These are phyloP conservation scores for Aspergillus mulundensis DNA, from an alignment of 495 filamentous ascomycete species.

Conservation along the genomic window DNA sequence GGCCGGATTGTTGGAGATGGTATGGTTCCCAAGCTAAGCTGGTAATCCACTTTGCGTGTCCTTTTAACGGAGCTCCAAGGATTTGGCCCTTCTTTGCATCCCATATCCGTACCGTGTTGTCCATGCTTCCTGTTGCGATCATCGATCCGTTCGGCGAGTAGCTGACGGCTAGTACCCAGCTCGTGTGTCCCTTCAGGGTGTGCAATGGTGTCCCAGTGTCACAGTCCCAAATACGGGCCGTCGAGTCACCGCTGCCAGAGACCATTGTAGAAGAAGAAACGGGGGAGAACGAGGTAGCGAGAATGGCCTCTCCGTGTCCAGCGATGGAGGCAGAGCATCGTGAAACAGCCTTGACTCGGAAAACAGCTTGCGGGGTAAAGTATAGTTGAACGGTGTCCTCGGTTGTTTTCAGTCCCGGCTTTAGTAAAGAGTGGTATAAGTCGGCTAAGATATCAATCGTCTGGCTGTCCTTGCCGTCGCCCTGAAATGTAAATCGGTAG, in stretches of 20 bases:
- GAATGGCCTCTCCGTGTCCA: constrained; percentile 89
- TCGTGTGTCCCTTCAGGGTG: constrained; percentile 88
- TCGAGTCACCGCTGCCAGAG: constrained; percentile 86
- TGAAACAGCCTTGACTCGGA: constrained; percentile 87
- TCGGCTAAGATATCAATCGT: constrained; percentile 61
- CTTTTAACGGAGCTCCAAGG: constrained; percentile 73
- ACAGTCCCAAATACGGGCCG: constrained; percentile 92
- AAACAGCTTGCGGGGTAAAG: constrained; percentile 89
- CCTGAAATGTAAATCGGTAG: constrained; percentile 77
- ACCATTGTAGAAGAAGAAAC: constrained; percentile 74
- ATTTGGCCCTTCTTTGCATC: constrained; percentile 77
- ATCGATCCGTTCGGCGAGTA: constrained; percentile 80
- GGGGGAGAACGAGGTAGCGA: constrained; percentile 85
- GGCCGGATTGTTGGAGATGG: constrained; percentile 69
- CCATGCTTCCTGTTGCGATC: constrained; percentile 91
- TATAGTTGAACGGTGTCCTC: constrained; percentile 74
- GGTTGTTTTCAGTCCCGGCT: constrained; percentile 60
- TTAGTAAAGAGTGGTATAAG: constrained; percentile 67
- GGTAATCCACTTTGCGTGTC: constrained; percentile 88
- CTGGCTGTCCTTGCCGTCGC: constrained; percentile 48
- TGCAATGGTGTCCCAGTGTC: constrained; percentile 87
- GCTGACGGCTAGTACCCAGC: constrained; percentile 84
- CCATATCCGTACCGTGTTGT: constrained; percentile 88
- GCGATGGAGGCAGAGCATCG: constrained; percentile 83
- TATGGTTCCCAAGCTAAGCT: constrained; percentile 92